phyloP scores from a whole-genome alignment of 2,329 filamentous ascomycete genomes.

The Calonectria hawksworthii region DNA sequence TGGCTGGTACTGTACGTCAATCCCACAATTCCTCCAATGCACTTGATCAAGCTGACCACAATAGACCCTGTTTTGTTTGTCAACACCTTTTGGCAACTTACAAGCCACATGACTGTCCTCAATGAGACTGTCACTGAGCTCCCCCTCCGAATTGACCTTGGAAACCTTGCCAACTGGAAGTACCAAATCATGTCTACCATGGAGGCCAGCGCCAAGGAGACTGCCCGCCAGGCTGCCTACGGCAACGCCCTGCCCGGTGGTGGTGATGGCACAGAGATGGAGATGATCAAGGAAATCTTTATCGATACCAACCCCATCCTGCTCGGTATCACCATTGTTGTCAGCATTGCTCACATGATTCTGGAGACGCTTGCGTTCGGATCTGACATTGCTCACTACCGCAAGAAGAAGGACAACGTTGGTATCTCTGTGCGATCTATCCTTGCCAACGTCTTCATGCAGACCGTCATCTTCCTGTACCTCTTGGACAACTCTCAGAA shows the following conservation, averaged over 20 bases:
- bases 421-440: slow-evolving; percentile 97
- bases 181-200: slow-evolving; percentile 88
- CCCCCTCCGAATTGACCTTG: slow-evolving; percentile 86
- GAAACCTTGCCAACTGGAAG: slow-evolving; percentile 89
- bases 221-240: slow-evolving; percentile 81
- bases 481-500: slow-evolving; percentile 97
- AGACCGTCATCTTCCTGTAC: slow-evolving; percentile 94
- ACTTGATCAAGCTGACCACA: slow-evolving; percentile 32
- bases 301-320: slow-evolving; percentile 95
- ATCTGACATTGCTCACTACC: slow-evolving; percentile 97
- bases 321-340: slow-evolving; percentile 85
- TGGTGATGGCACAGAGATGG: slow-evolving; percentile 93
- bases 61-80: slow-evolving; percentile 84
- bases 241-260: slow-evolving; percentile 80
- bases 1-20: slow-evolving; percentile 82
- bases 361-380: slow-evolving; percentile 98
- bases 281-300: slow-evolving; percentile 96
- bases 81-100: slow-evolving; percentile 98
- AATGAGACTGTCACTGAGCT: slow-evolving; percentile 90
- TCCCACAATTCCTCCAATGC: background rate
- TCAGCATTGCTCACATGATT: slow-evolving; percentile 91
- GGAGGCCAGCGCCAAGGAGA: slow-evolving; percentile 89
- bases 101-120: slow-evolving; percentile 88
- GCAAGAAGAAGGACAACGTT: slow-evolving; percentile 99
- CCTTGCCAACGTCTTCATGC: slow-evolving; percentile 98